These are phyloP conservation scores for Glycine latifolia DNA, from an alignment of 306 rosid genomes.

Conservation along the genomic window DNA sequence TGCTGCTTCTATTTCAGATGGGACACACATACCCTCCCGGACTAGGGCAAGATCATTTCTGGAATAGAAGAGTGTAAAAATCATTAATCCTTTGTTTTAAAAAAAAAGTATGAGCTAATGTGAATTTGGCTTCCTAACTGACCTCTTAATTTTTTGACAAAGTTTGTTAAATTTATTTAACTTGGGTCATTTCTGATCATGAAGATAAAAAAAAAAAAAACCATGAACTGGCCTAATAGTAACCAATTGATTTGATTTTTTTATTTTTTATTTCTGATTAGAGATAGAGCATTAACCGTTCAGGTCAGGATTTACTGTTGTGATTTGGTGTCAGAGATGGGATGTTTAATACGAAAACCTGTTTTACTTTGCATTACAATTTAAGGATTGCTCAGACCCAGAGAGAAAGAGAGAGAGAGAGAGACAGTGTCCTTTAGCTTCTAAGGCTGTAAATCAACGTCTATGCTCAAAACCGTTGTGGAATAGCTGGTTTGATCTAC, in stretches of 20 bases:
- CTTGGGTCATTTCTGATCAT: not conserved
- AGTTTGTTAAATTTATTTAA: not conserved
- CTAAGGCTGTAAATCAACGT: slow-evolving; percentile 6
- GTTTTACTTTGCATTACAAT: slow-evolving; percentile 44
- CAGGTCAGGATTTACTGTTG: slow-evolving; percentile 60
- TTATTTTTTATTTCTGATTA: slow-evolving; percentile 20
- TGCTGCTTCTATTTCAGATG: slow-evolving; percentile 27
- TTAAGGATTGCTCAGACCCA: slow-evolving; percentile 40
- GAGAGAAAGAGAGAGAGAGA: slow-evolving; percentile 32
- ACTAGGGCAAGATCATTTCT: slow-evolving; percentile 49
- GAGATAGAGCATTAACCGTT: not conserved
- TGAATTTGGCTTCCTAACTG: not conserved
- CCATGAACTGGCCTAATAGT: slow-evolving; percentile 36
- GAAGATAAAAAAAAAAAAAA: not conserved
- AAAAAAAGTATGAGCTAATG: not conserved
- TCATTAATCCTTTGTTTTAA: not conserved
- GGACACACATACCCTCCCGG: slow-evolving; percentile 1
- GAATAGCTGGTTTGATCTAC: slow-evolving; percentile 44
- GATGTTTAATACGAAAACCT: slow-evolving; percentile 60
- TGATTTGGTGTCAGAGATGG: slow-evolving; percentile 71
- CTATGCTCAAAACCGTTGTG: slow-evolving; percentile 60
- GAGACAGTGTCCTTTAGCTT: slow-evolving; percentile 8
- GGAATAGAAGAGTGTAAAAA: not conserved
- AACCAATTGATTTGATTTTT: not conserved
- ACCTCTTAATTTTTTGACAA: not conserved